Base-by-base conservation (phyloP, 345 rosid species). In the Eucalyptus cloeziana region DNA sequence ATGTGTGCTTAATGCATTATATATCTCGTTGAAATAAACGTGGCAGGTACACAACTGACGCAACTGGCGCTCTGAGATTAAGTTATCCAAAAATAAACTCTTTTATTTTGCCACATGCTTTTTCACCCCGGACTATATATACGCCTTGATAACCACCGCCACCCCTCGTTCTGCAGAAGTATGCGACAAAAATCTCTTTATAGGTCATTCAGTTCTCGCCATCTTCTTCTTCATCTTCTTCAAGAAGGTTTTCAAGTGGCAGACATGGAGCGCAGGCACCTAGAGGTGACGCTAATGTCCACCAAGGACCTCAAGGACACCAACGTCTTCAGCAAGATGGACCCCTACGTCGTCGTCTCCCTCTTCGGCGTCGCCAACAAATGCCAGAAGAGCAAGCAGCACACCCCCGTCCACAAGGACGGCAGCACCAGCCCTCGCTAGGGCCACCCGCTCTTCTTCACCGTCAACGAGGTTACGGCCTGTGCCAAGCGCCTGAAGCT, bases 301-400 rank as follows among this genome's bases (percentile, higher is more conserved):
- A 97, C 96, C 11, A 90, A 90, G 44, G 96, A 92, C 87, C 93
- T 97, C 8, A 94, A 94, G 90, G 94, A 94, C 44, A 87, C 93
- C 64, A 96, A 94, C 31, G 24, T 92, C 67, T 89, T 96, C 92
- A 86, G 95, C 79, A 95, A 92, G 85, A 96, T 95, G 94, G 94
- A 94, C 91, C 91, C 95, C 7, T 96, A 95, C 89, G 96, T 93
- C 9, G 88, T 91, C 87, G 95, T 92, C 60, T 89, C 94, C 4
- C 88, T 96, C 91, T 88, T 91, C 54, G 93, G 93, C 54, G 93
- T 51, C 8, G 54, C 93, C 16, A 94, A 94, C 86, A 76, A 94
- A 22, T 81, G 88, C 86, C 95, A 93, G 89, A 95, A 91, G 87
- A 37, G 13, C 13, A 71, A 17, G 45, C 83, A 71, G 83, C 27